These are phyloP conservation scores for Acmispon strigosus DNA, from an alignment of 306 rosid species.

Conservation along the genomic window DNA sequence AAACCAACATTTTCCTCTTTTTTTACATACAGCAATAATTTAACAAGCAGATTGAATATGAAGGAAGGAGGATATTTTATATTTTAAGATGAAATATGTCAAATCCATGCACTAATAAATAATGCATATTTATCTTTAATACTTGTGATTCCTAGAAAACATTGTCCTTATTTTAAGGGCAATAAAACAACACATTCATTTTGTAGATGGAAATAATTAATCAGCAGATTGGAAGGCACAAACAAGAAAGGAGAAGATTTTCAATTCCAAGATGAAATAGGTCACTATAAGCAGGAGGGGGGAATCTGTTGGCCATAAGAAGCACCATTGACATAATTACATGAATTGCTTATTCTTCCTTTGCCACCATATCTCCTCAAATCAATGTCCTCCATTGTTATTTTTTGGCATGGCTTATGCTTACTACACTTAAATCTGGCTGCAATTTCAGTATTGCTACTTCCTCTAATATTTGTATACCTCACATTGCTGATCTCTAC, in stretches of 20 bases:
- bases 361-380: neutral
- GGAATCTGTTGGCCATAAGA: constrained; percentile 48
- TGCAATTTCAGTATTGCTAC: constrained; percentile 24
- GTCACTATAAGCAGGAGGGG: constrained; percentile 29
- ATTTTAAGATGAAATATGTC: no score
- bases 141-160: no score
- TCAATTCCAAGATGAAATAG: neutral
- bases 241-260: neutral
- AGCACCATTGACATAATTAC: constrained; percentile 31
- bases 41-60: neutral
- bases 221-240: neutral
- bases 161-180: no score
- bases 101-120: no score
- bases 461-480: constrained; percentile 53
- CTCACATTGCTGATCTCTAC: constrained; percentile 49
- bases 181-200: no score
- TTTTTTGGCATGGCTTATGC: constrained; percentile 39
- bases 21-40: no score
- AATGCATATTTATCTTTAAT: no score
- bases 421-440: constrained; percentile 41
- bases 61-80: neutral
- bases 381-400: constrained; percentile 32
- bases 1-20: no score
- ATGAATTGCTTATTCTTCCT: neutral
- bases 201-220: neutral